These are phyloP conservation scores for Saturnispora zaruensis DNA, from an alignment of 805 yeast species.

Conservation along the genomic window DNA sequence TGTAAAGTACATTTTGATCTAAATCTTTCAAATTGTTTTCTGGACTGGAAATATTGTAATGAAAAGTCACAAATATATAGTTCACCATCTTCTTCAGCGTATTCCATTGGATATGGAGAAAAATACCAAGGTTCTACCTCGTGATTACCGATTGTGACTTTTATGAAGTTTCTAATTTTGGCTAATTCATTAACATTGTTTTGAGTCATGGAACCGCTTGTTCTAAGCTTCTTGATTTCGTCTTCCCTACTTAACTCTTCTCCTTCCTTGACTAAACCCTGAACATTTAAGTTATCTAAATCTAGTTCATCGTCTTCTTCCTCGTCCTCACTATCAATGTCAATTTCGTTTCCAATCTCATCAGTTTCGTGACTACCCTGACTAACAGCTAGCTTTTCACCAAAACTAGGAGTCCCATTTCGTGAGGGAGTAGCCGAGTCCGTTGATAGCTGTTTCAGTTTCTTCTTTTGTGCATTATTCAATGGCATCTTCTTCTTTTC, in stretches of 20 bases:
- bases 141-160: slow-evolving; percentile 78
- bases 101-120: slow-evolving; percentile 92
- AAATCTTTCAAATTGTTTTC: slow-evolving; percentile 87
- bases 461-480: slow-evolving; percentile 20
- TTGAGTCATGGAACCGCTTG: slow-evolving; percentile 97
- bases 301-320: slow-evolving; percentile 62
- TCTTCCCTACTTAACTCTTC: slow-evolving; percentile 80
- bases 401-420: slow-evolving; percentile 14
- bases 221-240: slow-evolving; percentile 83
- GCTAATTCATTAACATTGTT: slow-evolving; percentile 74
- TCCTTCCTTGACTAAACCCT: slow-evolving; percentile 56
- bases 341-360: background rate
- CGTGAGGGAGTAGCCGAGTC: background rate
- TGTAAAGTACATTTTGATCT: slow-evolving; percentile 77
- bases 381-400: slow-evolving; percentile 6
- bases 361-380: background rate
- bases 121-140: slow-evolving; percentile 98
- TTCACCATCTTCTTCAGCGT: slow-evolving; percentile 76
- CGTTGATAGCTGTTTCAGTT: slow-evolving; percentile 2
- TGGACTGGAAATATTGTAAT: slow-evolving; percentile 77
- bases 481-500: slow-evolving; percentile 15
- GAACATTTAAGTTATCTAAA: slow-evolving; percentile 75
- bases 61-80: slow-evolving; percentile 90
- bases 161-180: slow-evolving; percentile 73
- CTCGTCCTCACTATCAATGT: slow-evolving; percentile 8